Conservation (phyloP, 768 basidiomycete species). For the Suillus subalutaceus region DNA sequence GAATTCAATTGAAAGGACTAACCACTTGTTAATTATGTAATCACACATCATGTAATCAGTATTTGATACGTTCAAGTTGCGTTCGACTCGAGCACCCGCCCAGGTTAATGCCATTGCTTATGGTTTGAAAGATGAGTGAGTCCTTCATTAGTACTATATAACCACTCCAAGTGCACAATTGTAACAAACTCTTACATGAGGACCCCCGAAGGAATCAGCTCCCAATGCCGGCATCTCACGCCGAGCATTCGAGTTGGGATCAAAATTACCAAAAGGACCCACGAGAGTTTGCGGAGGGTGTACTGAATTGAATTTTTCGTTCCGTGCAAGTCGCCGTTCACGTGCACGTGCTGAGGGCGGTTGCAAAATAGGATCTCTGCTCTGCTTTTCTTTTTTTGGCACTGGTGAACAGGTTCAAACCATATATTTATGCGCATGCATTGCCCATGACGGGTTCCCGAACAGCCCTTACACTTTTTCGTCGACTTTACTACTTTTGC, state of each 20-base stretch:
- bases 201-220: background rate
- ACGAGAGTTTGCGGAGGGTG: slow-evolving; percentile 3
- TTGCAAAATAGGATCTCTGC: slow-evolving; percentile 3
- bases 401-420: background rate
- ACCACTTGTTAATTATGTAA: background rate
- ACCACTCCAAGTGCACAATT: background rate
- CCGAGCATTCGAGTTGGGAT: background rate
- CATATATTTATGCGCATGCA: slow-evolving; percentile 1
- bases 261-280: slow-evolving; percentile 4
- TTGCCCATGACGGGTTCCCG: background rate
- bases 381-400: slow-evolving; percentile 6
- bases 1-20: background rate
- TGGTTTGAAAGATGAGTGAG: background rate
- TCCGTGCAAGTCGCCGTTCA: slow-evolving; percentile 11
- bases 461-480: background rate
- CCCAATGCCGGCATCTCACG: background rate
- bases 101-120: background rate
- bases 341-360: background rate
- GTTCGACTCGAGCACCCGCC: background rate
- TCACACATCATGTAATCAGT: background rate
- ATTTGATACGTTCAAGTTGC: too few relatives aligned
- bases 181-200: background rate
- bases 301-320: background rate
- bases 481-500: background rate
- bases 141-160: background rate